Base-by-base conservation (phyloP, 148 eudicot genomes). In the Rheum nobile region DNA sequence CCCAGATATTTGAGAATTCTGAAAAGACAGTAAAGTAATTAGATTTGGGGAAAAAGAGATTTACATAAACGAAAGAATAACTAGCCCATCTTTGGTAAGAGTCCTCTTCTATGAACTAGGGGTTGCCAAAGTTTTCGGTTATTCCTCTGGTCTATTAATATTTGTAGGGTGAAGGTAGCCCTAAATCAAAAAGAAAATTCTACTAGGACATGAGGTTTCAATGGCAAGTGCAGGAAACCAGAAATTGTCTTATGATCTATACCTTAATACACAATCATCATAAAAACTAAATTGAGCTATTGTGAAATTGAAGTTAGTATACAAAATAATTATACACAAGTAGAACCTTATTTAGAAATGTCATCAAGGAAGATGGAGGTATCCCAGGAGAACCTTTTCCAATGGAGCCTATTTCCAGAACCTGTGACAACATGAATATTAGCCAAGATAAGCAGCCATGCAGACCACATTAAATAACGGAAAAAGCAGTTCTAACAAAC, bases 351-450 rank as follows among this genome's bases (percentile, higher is more conserved):
- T 79, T 87, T 73, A 90, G 71, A 84, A 95, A 95, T 65, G 94
- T 71, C 96, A 95, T 90, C 84, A 95, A 79, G 19, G 99, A 95
- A 75, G 99, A 92, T 46, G 99, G 99, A 71, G 99, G 99, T 68
- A 95, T 79, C 78, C 99, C 99, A 75, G 99, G 99, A 83, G 88
- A 85, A 35, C 91, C 88, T 84, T 87, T 92, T 17, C 99, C 99
- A 68, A 96, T 85, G 52, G 99, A 90, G 75, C 99, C 97, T 83
- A 92, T 84, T 85, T 96, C 99, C 73, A 96, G 39, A 74, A 96
- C 92, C 99, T 96, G 82, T 73, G 77, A 41, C 74, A 72, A 26
- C 54, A 67, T 76, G 50, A 72, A 68, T 71, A 8, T 29, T 65
- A 65, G 70, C 21, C 41, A 17, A 65, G 31, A 65, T 65, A 32